These are phyloP conservation scores for Nymphaea colorata DNA, from an alignment of 164 flowering plant genomes.

Conservation along the genomic window DNA sequence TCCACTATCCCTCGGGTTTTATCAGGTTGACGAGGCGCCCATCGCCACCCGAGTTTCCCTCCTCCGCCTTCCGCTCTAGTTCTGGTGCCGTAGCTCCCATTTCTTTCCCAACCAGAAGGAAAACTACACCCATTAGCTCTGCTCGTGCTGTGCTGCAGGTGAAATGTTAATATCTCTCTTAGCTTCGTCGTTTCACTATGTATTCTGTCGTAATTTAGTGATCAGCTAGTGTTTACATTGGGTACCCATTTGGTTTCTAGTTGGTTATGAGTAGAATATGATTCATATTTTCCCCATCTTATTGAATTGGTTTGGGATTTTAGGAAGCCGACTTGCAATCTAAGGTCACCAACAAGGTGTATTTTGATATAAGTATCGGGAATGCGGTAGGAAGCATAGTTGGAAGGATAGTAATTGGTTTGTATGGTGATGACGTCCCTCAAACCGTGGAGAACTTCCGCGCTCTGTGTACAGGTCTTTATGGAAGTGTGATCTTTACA, in stretches of 20 bases:
- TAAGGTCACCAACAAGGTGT: conserved; percentile 77
- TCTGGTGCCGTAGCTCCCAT: conserved; percentile 15
- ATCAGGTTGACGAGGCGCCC: conserved; percentile 13
- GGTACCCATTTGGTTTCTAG: not conserved
- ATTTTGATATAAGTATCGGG: conserved; percentile 80
- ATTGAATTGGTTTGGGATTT: conserved; percentile 5
- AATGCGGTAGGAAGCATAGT: conserved; percentile 71
- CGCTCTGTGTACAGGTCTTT: conserved; percentile 85
- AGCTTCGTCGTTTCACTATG: not conserved
- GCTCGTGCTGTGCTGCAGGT: conserved; percentile 45
- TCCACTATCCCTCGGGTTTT: conserved; percentile 9
- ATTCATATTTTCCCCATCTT: too few relatives aligned
- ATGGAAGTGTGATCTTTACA: too few relatives aligned
- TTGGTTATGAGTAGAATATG: not conserved
- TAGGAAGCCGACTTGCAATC: conserved; percentile 58
- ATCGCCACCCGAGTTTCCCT: conserved; percentile 13
- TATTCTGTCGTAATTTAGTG: too few relatives aligned
- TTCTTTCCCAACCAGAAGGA: conserved; percentile 9
- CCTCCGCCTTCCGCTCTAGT: conserved; percentile 19
- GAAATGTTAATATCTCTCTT: too few relatives aligned
- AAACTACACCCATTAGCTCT: conserved; percentile 8
- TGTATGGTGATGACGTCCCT: conserved; percentile 93
- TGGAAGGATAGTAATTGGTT: conserved; percentile 91
- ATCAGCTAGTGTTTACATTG: not conserved
- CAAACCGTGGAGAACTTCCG: conserved; percentile 93